A percentile compares a stretch with the other conserved stretches of the same genome.
phyloP scores from a whole-genome alignment of 345 rosid species.

The Gossypium stocksii region DNA sequence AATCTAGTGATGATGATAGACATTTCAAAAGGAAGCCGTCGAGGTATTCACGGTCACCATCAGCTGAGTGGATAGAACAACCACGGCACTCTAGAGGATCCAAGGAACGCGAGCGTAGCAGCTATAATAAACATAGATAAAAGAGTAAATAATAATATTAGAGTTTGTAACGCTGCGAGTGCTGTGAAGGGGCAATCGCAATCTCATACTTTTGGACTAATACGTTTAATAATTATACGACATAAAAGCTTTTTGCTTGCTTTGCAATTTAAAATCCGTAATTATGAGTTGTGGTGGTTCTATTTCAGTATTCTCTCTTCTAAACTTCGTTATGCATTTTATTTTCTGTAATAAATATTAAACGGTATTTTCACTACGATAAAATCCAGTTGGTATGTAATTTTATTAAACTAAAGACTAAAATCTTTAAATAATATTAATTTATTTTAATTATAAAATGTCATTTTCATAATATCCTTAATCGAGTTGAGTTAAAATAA shows the following conservation, averaged over 20 bases:
- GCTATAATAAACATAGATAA: constrained; percentile 36
- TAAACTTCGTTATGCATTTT: too few relatives aligned
- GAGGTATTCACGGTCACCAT: constrained; percentile 49
- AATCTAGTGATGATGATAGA: constrained; percentile 86
- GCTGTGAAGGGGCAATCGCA: neutral
- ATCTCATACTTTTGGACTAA: neutral
- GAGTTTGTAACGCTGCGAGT: neutral
- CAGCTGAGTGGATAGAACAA: constrained; percentile 41
- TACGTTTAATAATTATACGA: neutral
- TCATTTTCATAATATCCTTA: too few relatives aligned
- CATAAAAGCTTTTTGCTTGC: neutral
- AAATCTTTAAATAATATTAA: too few relatives aligned
- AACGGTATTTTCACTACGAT: too few relatives aligned
- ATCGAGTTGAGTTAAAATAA: too few relatives aligned
- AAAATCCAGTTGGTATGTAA: too few relatives aligned
- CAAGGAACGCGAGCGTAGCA: constrained; percentile 36
- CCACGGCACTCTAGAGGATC: constrained; percentile 27
- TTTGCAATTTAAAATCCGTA: neutral
- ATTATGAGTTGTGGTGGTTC: neutral
- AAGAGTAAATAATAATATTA: neutral
- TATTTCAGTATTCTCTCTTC: neutral
- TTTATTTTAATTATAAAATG: too few relatives aligned
- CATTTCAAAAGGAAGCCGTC: constrained; percentile 92
- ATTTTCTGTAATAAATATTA: too few relatives aligned
- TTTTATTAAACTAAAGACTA: too few relatives aligned